A percentile compares a stretch with the other conserved stretches of the same genome.
phyloP scores from a whole-genome alignment of 768 basidiomycete genomes.

The Serendipita sp. region DNA sequence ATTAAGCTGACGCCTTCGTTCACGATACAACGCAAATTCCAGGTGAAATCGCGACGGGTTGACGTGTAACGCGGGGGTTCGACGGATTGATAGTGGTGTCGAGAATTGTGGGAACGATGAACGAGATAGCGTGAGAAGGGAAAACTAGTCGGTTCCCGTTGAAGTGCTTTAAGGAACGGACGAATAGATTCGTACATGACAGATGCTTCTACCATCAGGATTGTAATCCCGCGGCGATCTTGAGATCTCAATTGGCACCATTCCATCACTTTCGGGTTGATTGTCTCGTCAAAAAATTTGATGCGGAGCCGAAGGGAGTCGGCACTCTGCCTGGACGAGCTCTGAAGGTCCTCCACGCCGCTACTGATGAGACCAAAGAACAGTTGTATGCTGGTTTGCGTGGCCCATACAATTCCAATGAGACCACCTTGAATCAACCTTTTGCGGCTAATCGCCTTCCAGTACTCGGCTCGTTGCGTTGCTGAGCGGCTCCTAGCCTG shows the following conservation, averaged over 20 bases:
- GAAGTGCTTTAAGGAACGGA: conserved; percentile 50
- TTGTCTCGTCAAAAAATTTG: conserved; percentile 45
- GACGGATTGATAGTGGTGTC: background rate
- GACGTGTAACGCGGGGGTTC: conserved; percentile 34
- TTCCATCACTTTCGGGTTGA: conserved; percentile 30
- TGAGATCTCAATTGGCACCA: conserved; percentile 4
- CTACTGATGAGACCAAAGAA: conserved; percentile 8
- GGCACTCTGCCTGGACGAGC: conserved; percentile 1
- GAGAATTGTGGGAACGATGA: conserved; percentile 18
- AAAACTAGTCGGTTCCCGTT: conserved; percentile 37
- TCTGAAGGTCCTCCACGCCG: background rate
- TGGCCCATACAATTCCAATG: conserved; percentile 42
- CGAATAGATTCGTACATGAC: conserved; percentile 54
- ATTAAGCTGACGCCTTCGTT: conserved; percentile 24
- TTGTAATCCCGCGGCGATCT: conserved; percentile 8
- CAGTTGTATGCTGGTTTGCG: conserved; percentile 14
- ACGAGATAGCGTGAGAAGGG: conserved; percentile 41
- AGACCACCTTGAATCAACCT: conserved; percentile 47
- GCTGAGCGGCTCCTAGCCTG: conserved; percentile 29
- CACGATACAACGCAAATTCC: conserved; percentile 41
- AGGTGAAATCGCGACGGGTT: conserved; percentile 36
- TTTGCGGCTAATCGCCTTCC: conserved; percentile 46
- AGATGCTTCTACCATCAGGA: conserved; percentile 40
- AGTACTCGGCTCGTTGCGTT: conserved; percentile 33
- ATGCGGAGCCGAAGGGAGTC: conserved; percentile 32